Evolutionary conservation across 148 eudicot species (phyloP).

Genomic region (Gaultheria prostrata): DNA sequence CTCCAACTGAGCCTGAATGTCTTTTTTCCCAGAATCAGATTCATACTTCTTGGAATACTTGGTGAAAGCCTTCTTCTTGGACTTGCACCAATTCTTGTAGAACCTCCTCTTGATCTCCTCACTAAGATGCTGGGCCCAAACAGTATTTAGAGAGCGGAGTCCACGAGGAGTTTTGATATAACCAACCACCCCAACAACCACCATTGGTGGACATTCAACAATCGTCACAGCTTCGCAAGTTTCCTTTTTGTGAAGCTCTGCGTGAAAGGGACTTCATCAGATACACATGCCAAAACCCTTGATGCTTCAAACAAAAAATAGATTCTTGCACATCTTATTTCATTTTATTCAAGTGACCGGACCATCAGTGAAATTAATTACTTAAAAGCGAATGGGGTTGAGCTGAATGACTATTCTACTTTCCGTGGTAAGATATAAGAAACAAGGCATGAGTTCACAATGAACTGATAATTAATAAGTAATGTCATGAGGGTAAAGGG

Average conservation of each 20-base stretch:
- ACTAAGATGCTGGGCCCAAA: slow-evolving; percentile 49
- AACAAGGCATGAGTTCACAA: neutral
- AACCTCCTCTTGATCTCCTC: slow-evolving; percentile 46
- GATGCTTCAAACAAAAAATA: neutral
- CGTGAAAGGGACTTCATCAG: neutral
- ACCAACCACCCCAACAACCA: slow-evolving; percentile 46
- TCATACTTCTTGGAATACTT: slow-evolving; percentile 42
- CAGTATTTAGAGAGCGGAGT: slow-evolving; percentile 35
- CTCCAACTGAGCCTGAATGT: slow-evolving; percentile 40
- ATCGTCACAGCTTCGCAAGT: slow-evolving; percentile 44
- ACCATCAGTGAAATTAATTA: neutral
- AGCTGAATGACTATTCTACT: neutral
- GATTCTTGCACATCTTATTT: neutral
- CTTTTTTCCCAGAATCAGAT: slow-evolving; percentile 38
- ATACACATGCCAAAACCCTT: neutral
- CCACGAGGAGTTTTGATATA: slow-evolving; percentile 47
- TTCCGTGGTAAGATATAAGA: too few relatives aligned
- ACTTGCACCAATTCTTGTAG: slow-evolving; percentile 52
- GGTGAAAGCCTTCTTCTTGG: slow-evolving; percentile 43
- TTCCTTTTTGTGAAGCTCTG: slow-evolving; percentile 50
- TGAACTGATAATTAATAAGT: neutral
- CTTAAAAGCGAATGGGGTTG: neutral
- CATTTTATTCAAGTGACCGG: neutral
- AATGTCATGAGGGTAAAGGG: neutral
- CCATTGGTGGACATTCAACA: slow-evolving; percentile 40